Conservation (phyloP, 306 rosid species). For the Gleditsia sinensis region DNA sequence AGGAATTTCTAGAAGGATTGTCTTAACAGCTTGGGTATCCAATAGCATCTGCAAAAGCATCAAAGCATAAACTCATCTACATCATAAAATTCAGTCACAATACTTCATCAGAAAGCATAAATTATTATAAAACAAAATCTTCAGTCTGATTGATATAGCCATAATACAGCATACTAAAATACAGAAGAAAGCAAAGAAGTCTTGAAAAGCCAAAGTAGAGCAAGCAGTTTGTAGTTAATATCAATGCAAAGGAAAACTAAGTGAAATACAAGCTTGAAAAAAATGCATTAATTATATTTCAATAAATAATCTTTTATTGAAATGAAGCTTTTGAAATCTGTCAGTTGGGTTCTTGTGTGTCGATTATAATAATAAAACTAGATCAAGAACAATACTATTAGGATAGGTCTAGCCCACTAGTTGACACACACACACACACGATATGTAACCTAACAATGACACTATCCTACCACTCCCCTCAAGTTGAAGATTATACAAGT, state of each 20-base stretch:
- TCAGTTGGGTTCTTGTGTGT: too few relatives aligned
- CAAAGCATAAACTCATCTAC: conserved; percentile 30
- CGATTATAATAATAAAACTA: too few relatives aligned
- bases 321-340: too few relatives aligned
- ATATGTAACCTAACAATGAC: too few relatives aligned
- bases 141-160: background rate
- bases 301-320: background rate
- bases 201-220: conserved; percentile 5
- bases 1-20: conserved; percentile 95
- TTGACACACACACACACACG: too few relatives aligned
- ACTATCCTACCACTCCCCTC: too few relatives aligned
- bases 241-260: conserved; percentile 15
- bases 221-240: background rate
- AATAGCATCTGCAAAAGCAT: conserved; percentile 79
- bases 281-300: conserved; percentile 3
- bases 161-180: background rate
- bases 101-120: conserved; percentile 16
- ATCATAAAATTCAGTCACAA: conserved; percentile 22
- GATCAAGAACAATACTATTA: too few relatives aligned
- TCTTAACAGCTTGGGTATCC: conserved; percentile 99
- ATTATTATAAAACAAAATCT: conserved; percentile 7
- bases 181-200: background rate
- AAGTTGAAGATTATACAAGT: too few relatives aligned
- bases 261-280: conserved; percentile 22
- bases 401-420: too few relatives aligned